phyloP scores from a whole-genome alignment of 352 stramenopile genomes.

The Peronosclerospora sorghi region DNA sequence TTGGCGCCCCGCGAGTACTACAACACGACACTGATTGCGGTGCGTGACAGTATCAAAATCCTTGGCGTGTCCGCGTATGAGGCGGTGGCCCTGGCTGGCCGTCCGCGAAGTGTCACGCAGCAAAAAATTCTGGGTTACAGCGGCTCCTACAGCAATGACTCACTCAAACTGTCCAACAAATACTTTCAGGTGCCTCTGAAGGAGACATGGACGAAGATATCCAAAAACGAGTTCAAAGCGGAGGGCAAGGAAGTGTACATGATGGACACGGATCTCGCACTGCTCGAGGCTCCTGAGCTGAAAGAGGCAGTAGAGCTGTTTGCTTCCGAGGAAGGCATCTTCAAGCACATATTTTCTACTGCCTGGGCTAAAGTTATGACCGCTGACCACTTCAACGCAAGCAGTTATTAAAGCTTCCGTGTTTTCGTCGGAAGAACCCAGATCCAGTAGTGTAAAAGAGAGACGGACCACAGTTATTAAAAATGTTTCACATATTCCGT shows the following conservation, averaged over 20 bases:
- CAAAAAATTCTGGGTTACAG: constrained; percentile 71
- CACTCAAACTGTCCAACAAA: constrained; percentile 75
- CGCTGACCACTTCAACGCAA: constrained; percentile 17
- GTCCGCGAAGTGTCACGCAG: constrained; percentile 86
- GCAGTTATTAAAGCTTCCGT: constrained; percentile 18
- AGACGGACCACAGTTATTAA: no score
- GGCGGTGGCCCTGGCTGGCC: constrained; percentile 88
- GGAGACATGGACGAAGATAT: constrained; percentile 12
- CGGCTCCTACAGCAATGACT: constrained; percentile 70
- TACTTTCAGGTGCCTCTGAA: constrained; percentile 19
- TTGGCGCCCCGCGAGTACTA: constrained; percentile 84
- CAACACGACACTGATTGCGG: constrained; percentile 52
- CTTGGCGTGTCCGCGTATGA: constrained; percentile 87
- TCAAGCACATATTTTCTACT: constrained; percentile 14
- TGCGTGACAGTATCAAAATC: constrained; percentile 88
- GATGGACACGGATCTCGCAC: constrained; percentile 13
- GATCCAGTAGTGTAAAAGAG: no score
- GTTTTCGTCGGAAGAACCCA: no score
- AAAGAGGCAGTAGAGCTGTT: constrained; percentile 13
- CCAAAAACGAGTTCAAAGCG: constrained; percentile 15
- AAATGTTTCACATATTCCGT: no score
- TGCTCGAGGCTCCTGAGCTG: constrained; percentile 16
- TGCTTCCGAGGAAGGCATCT: constrained; percentile 4
- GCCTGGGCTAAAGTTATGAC: constrained; percentile 19
- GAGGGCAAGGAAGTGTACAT: constrained; percentile 21